phyloP scores from a whole-genome alignment of 331 rosid genomes.

The Malus hybrid region DNA sequence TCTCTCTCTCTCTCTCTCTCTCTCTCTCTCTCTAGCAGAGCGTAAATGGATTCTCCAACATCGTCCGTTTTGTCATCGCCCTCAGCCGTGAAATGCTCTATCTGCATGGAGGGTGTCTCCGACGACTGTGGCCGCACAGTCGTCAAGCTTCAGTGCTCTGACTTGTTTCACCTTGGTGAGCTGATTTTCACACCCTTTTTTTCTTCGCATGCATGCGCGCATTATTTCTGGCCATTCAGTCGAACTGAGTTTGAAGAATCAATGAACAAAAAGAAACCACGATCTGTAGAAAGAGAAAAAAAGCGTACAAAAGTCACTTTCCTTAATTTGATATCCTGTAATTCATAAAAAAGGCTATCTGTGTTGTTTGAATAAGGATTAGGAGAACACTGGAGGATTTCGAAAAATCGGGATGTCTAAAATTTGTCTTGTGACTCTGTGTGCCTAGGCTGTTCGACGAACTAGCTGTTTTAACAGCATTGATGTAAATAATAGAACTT shows the following conservation, averaged over 20 bases:
- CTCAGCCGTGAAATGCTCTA: neutral
- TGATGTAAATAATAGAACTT: no score
- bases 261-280: no score
- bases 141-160: slow-evolving; percentile 5
- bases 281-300: no score
- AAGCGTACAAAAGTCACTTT: neutral
- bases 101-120: slow-evolving; percentile 2
- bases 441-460: neutral
- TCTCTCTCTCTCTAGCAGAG: no score
- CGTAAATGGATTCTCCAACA: neutral
- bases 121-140: neutral
- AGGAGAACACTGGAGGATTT: neutral
- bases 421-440: neutral
- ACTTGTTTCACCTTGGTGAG: slow-evolving; percentile 14
- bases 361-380: neutral
- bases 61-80: neutral
- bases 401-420: neutral
- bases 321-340: neutral
- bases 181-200: neutral
- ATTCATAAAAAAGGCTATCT: neutral
- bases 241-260: no score
- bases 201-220: no score
- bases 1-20: neutral
- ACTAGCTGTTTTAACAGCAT: neutral
- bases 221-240: no score